phyloP scores from a whole-genome alignment of 345 rosid genomes.

The Microcos paniculata region DNA sequence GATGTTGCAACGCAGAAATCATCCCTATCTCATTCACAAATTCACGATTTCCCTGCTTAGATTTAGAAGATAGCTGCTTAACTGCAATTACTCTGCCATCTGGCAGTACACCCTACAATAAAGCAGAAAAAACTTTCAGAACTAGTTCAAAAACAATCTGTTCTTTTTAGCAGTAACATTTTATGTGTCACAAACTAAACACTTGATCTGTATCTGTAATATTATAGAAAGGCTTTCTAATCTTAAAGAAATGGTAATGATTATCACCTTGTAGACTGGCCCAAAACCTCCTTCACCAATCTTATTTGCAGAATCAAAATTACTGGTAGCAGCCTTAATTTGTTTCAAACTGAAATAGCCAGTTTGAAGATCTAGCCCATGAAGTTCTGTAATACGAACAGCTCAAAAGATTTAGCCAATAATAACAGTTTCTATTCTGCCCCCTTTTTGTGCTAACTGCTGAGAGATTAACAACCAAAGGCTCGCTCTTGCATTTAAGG shows the following conservation, averaged over 20 bases:
- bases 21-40: constrained; percentile 68
- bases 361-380: constrained; percentile 68
- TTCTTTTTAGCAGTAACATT: background rate
- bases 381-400: constrained; percentile 42
- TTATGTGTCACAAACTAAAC: background rate
- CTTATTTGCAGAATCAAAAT: constrained; percentile 69
- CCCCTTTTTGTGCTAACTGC: background rate
- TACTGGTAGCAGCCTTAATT: constrained; percentile 70
- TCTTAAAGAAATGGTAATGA: background rate
- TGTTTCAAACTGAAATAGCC: constrained; percentile 73
- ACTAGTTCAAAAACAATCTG: background rate
- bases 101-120: constrained; percentile 49
- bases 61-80: constrained; percentile 68
- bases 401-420: background rate
- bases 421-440: background rate
- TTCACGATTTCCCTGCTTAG: constrained; percentile 73
- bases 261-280: constrained; percentile 81
- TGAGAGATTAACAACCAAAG: background rate
- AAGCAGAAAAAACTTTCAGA: constrained; percentile 10
- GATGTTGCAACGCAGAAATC: constrained; percentile 74
- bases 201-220: background rate
- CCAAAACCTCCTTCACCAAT: constrained; percentile 97
- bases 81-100: constrained; percentile 63
- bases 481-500: background rate
- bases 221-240: background rate